These are phyloP conservation scores for Microdochium nivale DNA, from an alignment of 2,329 filamentous ascomycete genomes.

Conservation along the genomic window DNA sequence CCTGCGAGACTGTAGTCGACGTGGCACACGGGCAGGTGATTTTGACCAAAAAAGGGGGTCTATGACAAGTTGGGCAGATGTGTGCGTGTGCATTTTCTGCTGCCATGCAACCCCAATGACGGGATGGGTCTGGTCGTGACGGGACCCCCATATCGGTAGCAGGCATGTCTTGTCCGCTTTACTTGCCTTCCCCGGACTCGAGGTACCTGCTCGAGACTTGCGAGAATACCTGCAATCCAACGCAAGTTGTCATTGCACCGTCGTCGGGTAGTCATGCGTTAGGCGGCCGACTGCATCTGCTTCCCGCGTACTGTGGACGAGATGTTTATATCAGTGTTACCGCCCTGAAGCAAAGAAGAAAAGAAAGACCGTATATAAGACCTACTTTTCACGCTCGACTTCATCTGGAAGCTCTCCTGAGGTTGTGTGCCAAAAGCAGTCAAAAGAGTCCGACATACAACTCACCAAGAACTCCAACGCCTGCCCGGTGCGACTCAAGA, in stretches of 20 bases:
- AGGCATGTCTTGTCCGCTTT: not conserved
- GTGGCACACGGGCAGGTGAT: not conserved
- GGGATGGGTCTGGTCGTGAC: not conserved
- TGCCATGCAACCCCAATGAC: slow-evolving; percentile 1
- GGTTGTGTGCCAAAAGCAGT: not conserved
- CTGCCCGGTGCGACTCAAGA: too few relatives aligned
- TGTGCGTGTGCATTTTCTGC: not conserved
- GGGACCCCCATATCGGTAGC: not conserved
- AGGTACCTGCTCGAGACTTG: not conserved
- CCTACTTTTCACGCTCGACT: not conserved
- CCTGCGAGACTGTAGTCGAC: not conserved
- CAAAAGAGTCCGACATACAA: not conserved
- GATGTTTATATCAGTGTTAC: slow-evolving; percentile 1
- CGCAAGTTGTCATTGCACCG: not conserved
- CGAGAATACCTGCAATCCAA: not conserved
- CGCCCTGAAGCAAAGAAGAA: not conserved
- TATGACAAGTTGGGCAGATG: slow-evolving; percentile 1
- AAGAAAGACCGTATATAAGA: not conserved
- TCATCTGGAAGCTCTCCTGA: not conserved
- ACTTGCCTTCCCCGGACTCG: not conserved
- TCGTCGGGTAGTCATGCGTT: slow-evolving; percentile 1
- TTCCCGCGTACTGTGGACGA: not conserved
- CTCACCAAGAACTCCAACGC: not conserved
- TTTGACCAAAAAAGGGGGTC: not conserved
- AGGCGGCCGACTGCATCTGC: not conserved